Base-by-base conservation (phyloP, 2,329 filamentous ascomycete genomes). In the Sphaerulina musiva region DNA sequence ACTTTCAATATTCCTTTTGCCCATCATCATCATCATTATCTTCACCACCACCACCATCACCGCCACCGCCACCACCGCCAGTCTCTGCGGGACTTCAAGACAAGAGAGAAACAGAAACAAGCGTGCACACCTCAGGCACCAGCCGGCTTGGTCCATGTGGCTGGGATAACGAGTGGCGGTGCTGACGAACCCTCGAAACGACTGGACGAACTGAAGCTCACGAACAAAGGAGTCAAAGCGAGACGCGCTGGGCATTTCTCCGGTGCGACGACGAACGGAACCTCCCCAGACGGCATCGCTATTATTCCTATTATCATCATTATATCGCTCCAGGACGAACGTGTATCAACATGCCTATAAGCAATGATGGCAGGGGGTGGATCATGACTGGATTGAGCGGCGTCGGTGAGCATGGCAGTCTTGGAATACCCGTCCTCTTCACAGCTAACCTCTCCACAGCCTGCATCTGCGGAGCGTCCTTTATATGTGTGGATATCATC, bases 351-450 rank as follows among this genome's bases (percentile, higher is more conserved):
- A 72, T 79, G 77, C 70, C 66, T 53, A 67, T 86, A 60, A 79
- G 83, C 69, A 93, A 92, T 75, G 92, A 97, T 75, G 85, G 85
- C 59, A 83, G 90, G 60, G 92, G 93, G 66, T 97, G 92, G 92
- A 85, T 97, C 64, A 89, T 97, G 87, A 79, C 82, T 59, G 84
- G 80, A 66, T 78, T 90, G 61, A 89, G 91, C 71, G 95, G 90
- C 67, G 83, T 90, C 67, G 82, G 83, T 85, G 71, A 49, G 71
- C 57, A 48, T 7, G n/a, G 41, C 14, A 11, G 32, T 42, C 40
- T 42, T 42, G 40, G 40, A 42, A 42, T 9, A 42, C n/a, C 6
- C 20, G 3, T 42, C 14, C 2, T 42, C 40, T 11, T n/a, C 10
- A n/a, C 47, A 17, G 41, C 50, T 54, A 38, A 57, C 40, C 49